Evolutionary conservation across 768 basidiomycete species (phyloP), one percentile per base, ranked within the genome.

Genomic region (Cystobasidium tubakii): DNA sequence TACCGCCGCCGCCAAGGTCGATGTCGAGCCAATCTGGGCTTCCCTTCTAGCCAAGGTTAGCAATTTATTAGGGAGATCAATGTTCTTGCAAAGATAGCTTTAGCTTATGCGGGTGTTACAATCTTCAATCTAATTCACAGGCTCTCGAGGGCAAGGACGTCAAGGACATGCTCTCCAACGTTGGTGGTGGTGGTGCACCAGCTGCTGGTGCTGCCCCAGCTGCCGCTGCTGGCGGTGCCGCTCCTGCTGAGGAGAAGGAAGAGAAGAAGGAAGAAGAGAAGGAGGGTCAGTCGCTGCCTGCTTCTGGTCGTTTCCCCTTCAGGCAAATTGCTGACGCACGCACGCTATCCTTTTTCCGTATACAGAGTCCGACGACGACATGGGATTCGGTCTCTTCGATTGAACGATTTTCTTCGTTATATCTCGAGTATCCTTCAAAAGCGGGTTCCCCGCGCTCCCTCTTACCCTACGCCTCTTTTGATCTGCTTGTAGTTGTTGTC

Each of bases 121-220:
- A 12, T 53, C 6, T 46, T 60, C 34, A n/a, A n/a, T n/a, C n/a
- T n/a, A n/a, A n/a, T n/a, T n/a, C 36, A 31, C 65, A 72, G 70
- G 95, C 96, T 42, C 88, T 99, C 67, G 93, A 95, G 84, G 95
- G 94, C 80, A 96, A 95, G 86, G 88, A 98, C 84, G 87, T 99
- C 80, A 97, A 92, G 84, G 92, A 94, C 55, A 86, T 98, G 66
- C 87, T 99, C 77, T 89, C 90, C 76, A 95, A 92, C 85, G 92
- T 99, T 76, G 94, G 95, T 76, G 85, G 91, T 71, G 92, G 94
- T 75, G 93, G 91, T 75, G 92, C 88, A 75, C 91, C 88, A 78
- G 89, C 91, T 62, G 90, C 88, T 69, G 87, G 86, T 69, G 85
- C 79, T 75, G 86, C 82, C 64, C 82, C 84, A 70, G 86, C 85